Evolutionary conservation across 192 early-diverging fungal species (phyloP).

Genomic region (Linnemannia elongata): DNA sequence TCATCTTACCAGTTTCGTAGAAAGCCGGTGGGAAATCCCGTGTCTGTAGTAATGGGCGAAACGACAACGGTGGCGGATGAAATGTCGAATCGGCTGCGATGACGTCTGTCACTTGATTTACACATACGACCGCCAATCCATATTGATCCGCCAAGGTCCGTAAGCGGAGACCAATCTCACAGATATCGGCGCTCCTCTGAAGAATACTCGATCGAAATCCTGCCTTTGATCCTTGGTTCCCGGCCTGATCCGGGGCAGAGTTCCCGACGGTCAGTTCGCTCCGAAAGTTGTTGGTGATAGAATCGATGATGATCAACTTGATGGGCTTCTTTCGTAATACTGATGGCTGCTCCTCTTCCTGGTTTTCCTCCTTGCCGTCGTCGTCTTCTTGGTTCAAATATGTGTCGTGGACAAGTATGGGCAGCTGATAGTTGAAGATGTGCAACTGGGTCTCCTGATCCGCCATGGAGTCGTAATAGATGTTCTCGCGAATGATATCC

Average conservation of each 20-base stretch:
- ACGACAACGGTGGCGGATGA: constrained; percentile 25
- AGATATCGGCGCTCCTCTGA: constrained; percentile 65
- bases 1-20: constrained; percentile 56
- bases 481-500: constrained; percentile 50
- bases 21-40: constrained; percentile 15
- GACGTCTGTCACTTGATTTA: constrained; percentile 81
- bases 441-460: constrained; percentile 81
- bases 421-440: constrained; percentile 80
- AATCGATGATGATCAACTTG: constrained; percentile 88
- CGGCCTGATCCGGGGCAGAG: not conserved
- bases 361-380: not conserved
- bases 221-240: constrained; percentile 16
- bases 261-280: constrained; percentile 41
- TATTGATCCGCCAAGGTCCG: constrained; percentile 74
- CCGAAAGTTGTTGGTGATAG: constrained; percentile 84
- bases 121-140: constrained; percentile 77
- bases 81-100: constrained; percentile 13
- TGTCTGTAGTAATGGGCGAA: constrained; percentile 15
- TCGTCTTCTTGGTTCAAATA: not conserved
- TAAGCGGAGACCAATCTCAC: constrained; percentile 71
- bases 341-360: constrained; percentile 24
- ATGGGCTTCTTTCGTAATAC: constrained; percentile 65
- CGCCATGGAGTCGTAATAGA: constrained; percentile 78
- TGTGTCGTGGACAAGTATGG: constrained; percentile 61
- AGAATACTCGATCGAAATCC: constrained; percentile 35